Conservation (phyloP, 495 filamentous ascomycete genomes). For the Choiromyces venosus region DNA sequence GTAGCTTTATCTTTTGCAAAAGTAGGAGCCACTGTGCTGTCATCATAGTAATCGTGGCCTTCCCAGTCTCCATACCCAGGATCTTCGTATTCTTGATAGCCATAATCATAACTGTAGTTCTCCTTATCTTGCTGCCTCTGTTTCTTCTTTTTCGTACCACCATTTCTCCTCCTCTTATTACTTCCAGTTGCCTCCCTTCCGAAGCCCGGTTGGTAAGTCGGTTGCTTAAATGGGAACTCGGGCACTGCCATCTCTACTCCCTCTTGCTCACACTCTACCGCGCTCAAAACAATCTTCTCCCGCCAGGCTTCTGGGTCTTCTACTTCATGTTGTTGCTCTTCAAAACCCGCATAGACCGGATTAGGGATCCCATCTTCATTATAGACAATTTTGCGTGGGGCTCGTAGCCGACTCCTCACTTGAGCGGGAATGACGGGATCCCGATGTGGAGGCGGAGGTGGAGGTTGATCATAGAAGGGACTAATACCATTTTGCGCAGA, state of each 20-base stretch:
- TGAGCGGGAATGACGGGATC: background rate
- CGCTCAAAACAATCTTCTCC: conserved; percentile 62
- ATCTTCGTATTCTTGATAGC: conserved; percentile 45
- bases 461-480: background rate
- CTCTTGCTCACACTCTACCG: conserved; percentile 76
- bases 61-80: conserved; percentile 48
- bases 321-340: conserved; percentile 3
- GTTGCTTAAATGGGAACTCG: conserved; percentile 71
- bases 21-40: conserved; percentile 35
- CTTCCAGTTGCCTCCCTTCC: conserved; percentile 43
- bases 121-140: conserved; percentile 42
- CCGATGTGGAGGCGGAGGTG: background rate
- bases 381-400: conserved; percentile 30
- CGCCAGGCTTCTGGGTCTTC: conserved; percentile 55
- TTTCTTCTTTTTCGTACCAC: conserved; percentile 36
- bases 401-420: conserved; percentile 14
- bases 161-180: conserved; percentile 54
- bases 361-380: conserved; percentile 28
- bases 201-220: conserved; percentile 42
- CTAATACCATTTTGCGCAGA: background rate
- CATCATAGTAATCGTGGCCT: conserved; percentile 42
- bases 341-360: conserved; percentile 13
- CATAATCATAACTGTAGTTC: conserved; percentile 42
- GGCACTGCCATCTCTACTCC: conserved; percentile 69
- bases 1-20: conserved; percentile 48